phyloP scores from a whole-genome alignment of 2,329 filamentous ascomycete genomes.

The Claviceps sp. region DNA sequence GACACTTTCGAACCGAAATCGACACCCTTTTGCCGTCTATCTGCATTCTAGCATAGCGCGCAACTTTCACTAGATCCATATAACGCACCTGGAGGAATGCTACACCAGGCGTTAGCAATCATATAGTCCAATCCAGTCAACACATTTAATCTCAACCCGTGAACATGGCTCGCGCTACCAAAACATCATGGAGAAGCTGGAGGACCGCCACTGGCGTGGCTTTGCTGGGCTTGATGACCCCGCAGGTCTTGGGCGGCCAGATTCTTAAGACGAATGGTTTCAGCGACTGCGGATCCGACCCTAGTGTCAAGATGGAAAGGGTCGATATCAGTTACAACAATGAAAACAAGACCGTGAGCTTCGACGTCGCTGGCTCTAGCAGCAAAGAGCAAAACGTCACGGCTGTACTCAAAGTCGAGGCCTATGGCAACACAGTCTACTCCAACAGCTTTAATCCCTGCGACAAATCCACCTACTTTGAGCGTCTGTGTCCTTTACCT shows the following conservation, averaged over 20 bases:
- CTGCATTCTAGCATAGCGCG: not conserved
- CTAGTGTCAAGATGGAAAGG: constrained; percentile 53
- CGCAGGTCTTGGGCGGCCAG: constrained; percentile 48
- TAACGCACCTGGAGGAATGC: not conserved
- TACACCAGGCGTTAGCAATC: not conserved
- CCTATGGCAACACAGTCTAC: constrained; percentile 77
- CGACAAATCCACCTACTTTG: constrained; percentile 48
- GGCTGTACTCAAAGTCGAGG: constrained; percentile 60
- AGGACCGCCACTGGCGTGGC: constrained; percentile 16
- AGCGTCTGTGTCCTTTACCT: constrained; percentile 75
- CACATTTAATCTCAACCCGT: too few relatives aligned
- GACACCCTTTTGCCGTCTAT: not conserved
- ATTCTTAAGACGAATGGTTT: constrained; percentile 74
- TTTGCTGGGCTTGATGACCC: constrained; percentile 22
- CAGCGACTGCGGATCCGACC: constrained; percentile 47
- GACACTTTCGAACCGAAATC: not conserved
- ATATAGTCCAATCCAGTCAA: not conserved
- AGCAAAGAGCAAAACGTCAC: constrained; percentile 64
- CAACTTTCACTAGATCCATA: not conserved
- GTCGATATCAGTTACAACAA: constrained; percentile 72
- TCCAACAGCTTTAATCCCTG: constrained; percentile 75
- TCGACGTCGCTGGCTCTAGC: constrained; percentile 73
- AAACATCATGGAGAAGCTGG: constrained; percentile 15
- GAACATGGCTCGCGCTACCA: constrained; percentile 18
- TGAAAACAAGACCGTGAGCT: constrained; percentile 56